A percentile compares a stretch with the other conserved stretches of the same genome.
Evolutionary conservation across 164 flowering plant genomes (phyloP).

Genomic region (Vitis labrusca): DNA sequence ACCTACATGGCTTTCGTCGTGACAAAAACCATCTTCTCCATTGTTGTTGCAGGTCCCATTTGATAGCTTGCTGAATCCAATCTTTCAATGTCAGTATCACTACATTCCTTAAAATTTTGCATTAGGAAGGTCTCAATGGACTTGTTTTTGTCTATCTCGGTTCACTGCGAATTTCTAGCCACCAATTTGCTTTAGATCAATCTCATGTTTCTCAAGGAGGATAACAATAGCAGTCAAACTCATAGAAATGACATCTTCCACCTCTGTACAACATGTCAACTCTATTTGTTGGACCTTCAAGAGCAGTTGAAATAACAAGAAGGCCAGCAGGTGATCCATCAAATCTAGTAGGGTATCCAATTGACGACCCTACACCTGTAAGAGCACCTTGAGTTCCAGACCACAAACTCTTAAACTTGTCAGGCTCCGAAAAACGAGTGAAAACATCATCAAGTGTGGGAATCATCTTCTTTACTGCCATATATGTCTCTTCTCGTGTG

Average conservation of each 20-base stretch:
- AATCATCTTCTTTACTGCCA: slow-evolving; percentile 92
- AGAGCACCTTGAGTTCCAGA: slow-evolving; percentile 96
- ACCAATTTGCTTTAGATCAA: no score
- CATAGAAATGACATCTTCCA: background rate
- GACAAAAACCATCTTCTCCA: no score
- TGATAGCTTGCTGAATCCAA: no score
- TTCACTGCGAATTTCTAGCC: no score
- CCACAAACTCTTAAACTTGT: slow-evolving; percentile 84
- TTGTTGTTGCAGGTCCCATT: no score
- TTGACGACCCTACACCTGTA: slow-evolving; percentile 94
- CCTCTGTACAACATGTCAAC: slow-evolving; percentile 86
- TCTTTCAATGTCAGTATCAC: no score
- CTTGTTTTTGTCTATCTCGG: no score
- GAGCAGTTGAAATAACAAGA: slow-evolving; percentile 84
- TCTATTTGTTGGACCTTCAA: slow-evolving; percentile 88
- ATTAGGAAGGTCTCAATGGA: no score
- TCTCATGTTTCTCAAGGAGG: no score
- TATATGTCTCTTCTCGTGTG: slow-evolving; percentile 83
- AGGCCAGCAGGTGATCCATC: slow-evolving; percentile 66
- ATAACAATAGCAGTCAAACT: no score
- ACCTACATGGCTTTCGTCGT: no score
- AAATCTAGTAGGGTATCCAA: slow-evolving; percentile 69
- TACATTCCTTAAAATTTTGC: no score
- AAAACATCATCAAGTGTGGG: slow-evolving; percentile 92
- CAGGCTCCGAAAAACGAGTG: slow-evolving; percentile 94